These are phyloP conservation scores for Pestalotiopsis sp. DNA, from an alignment of 2,329 filamentous ascomycete species.

Conservation along the genomic window DNA sequence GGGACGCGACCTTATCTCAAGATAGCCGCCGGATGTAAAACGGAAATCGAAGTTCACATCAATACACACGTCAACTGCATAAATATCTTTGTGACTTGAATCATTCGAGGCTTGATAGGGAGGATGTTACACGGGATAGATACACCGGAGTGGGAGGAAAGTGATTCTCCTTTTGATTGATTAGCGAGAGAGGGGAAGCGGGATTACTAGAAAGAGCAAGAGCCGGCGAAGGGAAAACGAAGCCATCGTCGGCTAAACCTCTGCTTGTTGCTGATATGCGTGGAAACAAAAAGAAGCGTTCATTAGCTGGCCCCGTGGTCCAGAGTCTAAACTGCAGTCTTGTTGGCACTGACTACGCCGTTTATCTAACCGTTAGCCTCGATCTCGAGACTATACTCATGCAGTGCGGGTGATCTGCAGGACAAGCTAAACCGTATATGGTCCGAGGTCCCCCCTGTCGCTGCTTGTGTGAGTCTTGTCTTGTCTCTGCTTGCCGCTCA, in stretches of 20 bases:
- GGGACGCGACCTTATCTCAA: no score
- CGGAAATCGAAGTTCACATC: no score
- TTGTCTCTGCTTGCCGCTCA: not conserved
- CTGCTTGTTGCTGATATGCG: not conserved
- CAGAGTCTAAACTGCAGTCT: not conserved
- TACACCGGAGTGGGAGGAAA: no score
- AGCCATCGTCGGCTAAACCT: not conserved
- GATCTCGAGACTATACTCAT: not conserved
- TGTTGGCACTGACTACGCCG: no score
- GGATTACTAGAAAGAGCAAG: not conserved
- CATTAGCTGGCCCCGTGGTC: not conserved
- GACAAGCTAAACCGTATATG: not conserved
- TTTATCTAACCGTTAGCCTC: no score
- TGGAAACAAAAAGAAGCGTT: not conserved
- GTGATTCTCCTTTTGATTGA: not conserved
- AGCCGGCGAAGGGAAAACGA: not conserved
- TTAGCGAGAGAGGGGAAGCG: not conserved
- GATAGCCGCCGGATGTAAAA: no score
- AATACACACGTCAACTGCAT: no score
- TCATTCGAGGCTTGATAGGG: not conserved
- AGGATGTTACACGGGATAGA: not conserved
- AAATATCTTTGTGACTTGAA: no score
- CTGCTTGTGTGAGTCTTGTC: not conserved
- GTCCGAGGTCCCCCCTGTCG: not conserved
- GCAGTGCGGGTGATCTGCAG: not conserved